phyloP scores from a whole-genome alignment of 2,329 filamentous ascomycete species.

The Lachnellula suecica region DNA sequence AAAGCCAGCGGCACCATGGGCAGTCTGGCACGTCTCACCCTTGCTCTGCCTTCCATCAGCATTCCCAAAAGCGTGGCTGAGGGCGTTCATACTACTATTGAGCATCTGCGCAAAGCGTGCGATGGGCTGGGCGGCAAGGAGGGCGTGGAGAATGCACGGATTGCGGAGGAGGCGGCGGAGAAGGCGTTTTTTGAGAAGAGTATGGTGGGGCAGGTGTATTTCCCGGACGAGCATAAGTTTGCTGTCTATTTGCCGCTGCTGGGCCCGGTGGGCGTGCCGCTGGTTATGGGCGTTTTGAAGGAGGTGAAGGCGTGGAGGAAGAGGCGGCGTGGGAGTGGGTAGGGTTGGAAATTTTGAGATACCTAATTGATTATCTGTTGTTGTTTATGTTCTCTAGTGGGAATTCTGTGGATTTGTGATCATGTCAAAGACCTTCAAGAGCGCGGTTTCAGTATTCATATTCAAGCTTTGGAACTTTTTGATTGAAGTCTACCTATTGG shows the following conservation, averaged over 20 bases:
- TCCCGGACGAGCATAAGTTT: slow-evolving; percentile 97
- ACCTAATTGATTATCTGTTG: neutral
- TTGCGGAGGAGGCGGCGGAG: slow-evolving; percentile 87
- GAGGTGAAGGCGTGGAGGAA: slow-evolving; percentile 60
- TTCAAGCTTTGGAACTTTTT: no score
- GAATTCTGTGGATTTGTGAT: no score
- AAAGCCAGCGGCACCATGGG: slow-evolving; percentile 92
- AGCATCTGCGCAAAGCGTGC: slow-evolving; percentile 76
- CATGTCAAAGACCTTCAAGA: no score
- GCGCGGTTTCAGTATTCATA: no score
- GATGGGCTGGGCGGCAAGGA: slow-evolving; percentile 62
- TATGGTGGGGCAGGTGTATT: slow-evolving; percentile 98
- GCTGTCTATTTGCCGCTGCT: slow-evolving; percentile 92
- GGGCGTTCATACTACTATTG: slow-evolving; percentile 77
- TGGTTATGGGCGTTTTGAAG: slow-evolving; percentile 80
- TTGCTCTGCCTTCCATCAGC: slow-evolving; percentile 83
- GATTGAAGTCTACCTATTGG: no score
- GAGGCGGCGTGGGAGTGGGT: slow-evolving; percentile 20
- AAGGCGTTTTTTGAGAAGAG: slow-evolving; percentile 97
- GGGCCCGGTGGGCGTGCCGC: slow-evolving; percentile 85
- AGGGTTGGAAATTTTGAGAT: neutral
- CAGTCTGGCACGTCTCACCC: slow-evolving; percentile 82
- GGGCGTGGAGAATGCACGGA: slow-evolving; percentile 76
- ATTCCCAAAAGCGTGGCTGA: slow-evolving; percentile 86
- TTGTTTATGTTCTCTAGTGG: neutral